phyloP scores from a whole-genome alignment of 805 yeast species.

The Sugiyamaella boreocaroliniensis region DNA sequence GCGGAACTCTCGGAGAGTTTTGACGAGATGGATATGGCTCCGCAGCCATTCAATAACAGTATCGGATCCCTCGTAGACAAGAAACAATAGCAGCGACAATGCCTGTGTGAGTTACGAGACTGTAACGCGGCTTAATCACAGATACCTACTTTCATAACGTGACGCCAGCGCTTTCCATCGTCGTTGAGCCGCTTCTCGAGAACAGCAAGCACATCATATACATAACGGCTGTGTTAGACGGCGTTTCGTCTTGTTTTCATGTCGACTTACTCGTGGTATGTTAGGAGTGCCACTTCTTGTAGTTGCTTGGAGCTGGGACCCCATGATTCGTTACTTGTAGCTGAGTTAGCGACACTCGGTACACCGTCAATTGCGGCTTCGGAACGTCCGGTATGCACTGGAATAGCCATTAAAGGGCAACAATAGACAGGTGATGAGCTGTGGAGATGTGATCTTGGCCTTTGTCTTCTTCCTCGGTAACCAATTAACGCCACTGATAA shows the following conservation, averaged over 20 bases:
- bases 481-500: no score
- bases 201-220: constrained; percentile 85
- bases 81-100: constrained; percentile 76
- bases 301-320: constrained; percentile 75
- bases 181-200: constrained; percentile 86
- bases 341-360: constrained; percentile 5
- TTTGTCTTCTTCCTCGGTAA: neutral
- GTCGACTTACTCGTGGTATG: constrained; percentile 44
- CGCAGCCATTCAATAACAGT: constrained; percentile 84
- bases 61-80: constrained; percentile 80
- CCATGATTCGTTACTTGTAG: constrained; percentile 79
- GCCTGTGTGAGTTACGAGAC: constrained; percentile 26
- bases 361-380: no score
- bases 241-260: no score
- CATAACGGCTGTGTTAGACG: constrained; percentile 41
- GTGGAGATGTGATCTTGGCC: no score
- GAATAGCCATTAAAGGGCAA: no score
- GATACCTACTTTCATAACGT: constrained; percentile 61
- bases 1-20: constrained; percentile 84
- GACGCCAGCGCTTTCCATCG: constrained; percentile 95
- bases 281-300: constrained; percentile 73
- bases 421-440: no score
- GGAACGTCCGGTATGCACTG: no score
- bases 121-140: neutral
- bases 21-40: constrained; percentile 76